Evolutionary conservation across 768 basidiomycete species (phyloP).

Genomic region (Neoboletus magnificus): DNA sequence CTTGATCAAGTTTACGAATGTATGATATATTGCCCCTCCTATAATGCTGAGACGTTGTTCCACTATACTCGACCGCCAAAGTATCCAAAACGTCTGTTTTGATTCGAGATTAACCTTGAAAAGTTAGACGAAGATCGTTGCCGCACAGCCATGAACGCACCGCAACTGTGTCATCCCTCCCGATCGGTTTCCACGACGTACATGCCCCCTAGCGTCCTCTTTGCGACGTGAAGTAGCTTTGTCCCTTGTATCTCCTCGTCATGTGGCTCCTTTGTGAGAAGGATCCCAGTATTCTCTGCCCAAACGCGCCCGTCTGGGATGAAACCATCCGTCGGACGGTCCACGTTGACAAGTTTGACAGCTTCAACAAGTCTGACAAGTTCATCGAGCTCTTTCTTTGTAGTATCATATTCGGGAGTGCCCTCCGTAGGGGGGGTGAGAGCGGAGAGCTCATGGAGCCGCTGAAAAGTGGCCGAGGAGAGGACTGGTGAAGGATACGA

Average conservation of each 20-base stretch:
- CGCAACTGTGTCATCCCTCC: slow-evolving; percentile 13
- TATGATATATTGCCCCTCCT: slow-evolving; percentile 6
- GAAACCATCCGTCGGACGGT: slow-evolving; percentile 23
- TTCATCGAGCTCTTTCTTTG: slow-evolving; percentile 63
- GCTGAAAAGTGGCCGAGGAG: slow-evolving; percentile 52
- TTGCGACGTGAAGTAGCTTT: slow-evolving; percentile 49
- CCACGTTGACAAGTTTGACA: slow-evolving; percentile 57
- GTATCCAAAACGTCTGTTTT: neutral
- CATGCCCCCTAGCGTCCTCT: slow-evolving; percentile 44
- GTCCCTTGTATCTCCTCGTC: slow-evolving; percentile 36
- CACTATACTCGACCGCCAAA: too few relatives aligned
- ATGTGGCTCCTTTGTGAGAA: slow-evolving; percentile 19
- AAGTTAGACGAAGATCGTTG: neutral
- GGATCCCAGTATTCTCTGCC: slow-evolving; percentile 38
- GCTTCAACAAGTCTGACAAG: slow-evolving; percentile 79
- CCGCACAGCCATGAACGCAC: slow-evolving; percentile 2
- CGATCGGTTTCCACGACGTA: slow-evolving; percentile 59
- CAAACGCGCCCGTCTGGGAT: slow-evolving; percentile 43
- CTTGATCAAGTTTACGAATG: neutral
- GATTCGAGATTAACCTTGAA: neutral
- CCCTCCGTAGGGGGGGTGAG: slow-evolving; percentile 61
- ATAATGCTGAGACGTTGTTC: neutral
- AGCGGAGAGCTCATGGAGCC: slow-evolving; percentile 70
- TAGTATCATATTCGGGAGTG: slow-evolving; percentile 46
- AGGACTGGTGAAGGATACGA: slow-evolving; percentile 72